Percentiles rank a stretch among this genome's conserved stretches.
Evolutionary conservation across 2,329 filamentous ascomycete genomes (phyloP).

Genomic region (Cladophialophora bantiana): DNA sequence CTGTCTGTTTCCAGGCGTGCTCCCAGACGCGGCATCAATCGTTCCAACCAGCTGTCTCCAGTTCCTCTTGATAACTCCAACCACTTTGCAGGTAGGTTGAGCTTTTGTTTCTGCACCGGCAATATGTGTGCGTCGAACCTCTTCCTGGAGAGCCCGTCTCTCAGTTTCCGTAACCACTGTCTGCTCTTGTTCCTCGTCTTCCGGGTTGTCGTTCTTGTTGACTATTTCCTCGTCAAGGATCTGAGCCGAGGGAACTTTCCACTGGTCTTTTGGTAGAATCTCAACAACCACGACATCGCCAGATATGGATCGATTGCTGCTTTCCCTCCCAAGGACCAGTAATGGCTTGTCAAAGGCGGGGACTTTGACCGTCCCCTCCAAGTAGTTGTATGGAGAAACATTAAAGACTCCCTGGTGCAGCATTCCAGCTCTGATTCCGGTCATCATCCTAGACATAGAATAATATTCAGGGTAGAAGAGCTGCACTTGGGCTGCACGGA

Average conservation of each 20-base stretch:
- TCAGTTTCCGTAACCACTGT: slow-evolving; percentile 89
- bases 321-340: slow-evolving; percentile 87
- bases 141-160: slow-evolving; percentile 84
- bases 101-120: slow-evolving; percentile 76
- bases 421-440: slow-evolving; percentile 84
- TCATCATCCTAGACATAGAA: slow-evolving; percentile 90
- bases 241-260: slow-evolving; percentile 94
- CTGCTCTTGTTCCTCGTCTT: slow-evolving; percentile 75
- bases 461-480: slow-evolving; percentile 90
- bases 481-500: slow-evolving; percentile 69
- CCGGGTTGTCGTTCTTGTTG: slow-evolving; percentile 92
- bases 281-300: slow-evolving; percentile 94
- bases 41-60: slow-evolving; percentile 98
- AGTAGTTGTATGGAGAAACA: slow-evolving; percentile 96
- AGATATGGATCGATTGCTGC: slow-evolving; percentile 92
- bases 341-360: slow-evolving; percentile 88
- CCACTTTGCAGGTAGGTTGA: slow-evolving; percentile 89
- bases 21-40: slow-evolving; percentile 75
- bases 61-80: slow-evolving; percentile 92
- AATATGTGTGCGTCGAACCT: slow-evolving; percentile 84
- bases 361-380: slow-evolving; percentile 90
- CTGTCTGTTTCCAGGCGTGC: slow-evolving; percentile 81
- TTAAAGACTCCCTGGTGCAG: slow-evolving; percentile 96
- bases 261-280: slow-evolving; percentile 90
- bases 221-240: slow-evolving; percentile 93